Percentiles rank a stretch among this genome's conserved stretches.
Evolutionary conservation across 2,329 filamentous ascomycete species (phyloP).

Genomic region (Colletotrichum trifolii): DNA sequence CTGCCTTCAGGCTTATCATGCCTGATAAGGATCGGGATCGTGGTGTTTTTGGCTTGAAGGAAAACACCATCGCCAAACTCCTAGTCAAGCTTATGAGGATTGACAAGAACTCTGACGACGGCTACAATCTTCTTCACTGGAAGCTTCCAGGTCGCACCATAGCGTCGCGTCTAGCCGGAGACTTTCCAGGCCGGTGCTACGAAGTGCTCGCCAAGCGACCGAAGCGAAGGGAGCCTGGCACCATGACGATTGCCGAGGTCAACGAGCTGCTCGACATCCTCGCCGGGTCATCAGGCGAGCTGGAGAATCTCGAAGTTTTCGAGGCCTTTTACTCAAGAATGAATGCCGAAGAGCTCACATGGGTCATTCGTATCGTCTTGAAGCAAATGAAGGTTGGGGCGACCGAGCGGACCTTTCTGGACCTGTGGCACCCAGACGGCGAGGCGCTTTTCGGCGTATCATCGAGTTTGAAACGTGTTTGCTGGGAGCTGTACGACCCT

Average conservation of each 20-base stretch:
- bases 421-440: constrained; percentile 83
- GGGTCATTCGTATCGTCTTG: constrained; percentile 93
- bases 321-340: constrained; percentile 87
- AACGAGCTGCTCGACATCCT: constrained; percentile 87
- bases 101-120: constrained; percentile 89
- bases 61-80: constrained; percentile 88
- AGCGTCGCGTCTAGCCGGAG: constrained; percentile 77
- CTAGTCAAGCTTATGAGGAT: constrained; percentile 95
- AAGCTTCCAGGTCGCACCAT: constrained; percentile 81
- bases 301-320: constrained; percentile 85
- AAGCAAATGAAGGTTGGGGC: constrained; percentile 80
- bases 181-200: constrained; percentile 91
- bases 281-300: constrained; percentile 79
- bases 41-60: constrained; percentile 93
- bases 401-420: constrained; percentile 88
- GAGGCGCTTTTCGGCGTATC: constrained; percentile 88
- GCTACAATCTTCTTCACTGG: constrained; percentile 87
- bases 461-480: constrained; percentile 88
- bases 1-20: constrained; percentile 89
- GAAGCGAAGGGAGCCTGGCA: constrained; percentile 77
- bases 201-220: constrained; percentile 88
- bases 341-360: constrained; percentile 93
- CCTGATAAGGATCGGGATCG: constrained; percentile 94
- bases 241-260: constrained; percentile 89
- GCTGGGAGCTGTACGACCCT: constrained; percentile 89